Percentiles rank a stretch among this genome's conserved stretches.
phyloP scores from a whole-genome alignment of 164 flowering plant species.

The Amborella trichopoda region DNA sequence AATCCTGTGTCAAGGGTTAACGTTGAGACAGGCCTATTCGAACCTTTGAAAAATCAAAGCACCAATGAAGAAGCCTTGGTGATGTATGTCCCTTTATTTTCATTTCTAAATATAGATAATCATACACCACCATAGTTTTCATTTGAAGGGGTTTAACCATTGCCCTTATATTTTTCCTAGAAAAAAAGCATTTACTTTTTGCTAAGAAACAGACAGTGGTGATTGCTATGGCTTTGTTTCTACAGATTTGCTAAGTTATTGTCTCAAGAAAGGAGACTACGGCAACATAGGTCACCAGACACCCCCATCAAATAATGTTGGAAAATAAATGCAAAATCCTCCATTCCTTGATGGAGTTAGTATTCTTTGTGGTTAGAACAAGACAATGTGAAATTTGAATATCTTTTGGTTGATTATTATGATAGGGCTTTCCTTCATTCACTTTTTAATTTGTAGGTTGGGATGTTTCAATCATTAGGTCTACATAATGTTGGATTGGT shows the following conservation, averaged over 20 bases:
- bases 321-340: too few relatives aligned
- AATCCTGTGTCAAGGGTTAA: conserved; percentile 36
- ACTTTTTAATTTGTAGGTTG: too few relatives aligned
- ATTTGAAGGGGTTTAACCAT: neutral
- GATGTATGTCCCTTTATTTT: neutral
- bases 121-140: neutral
- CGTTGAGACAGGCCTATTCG: conserved; percentile 28
- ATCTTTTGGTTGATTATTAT: too few relatives aligned
- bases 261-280: conserved; percentile 15
- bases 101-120: neutral
- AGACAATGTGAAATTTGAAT: too few relatives aligned
- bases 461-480: too few relatives aligned
- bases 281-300: conserved; percentile 2
- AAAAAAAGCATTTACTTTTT: neutral
- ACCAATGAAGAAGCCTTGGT: conserved; percentile 42
- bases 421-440: too few relatives aligned
- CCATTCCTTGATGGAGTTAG: too few relatives aligned
- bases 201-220: neutral
- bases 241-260: conserved; percentile 31
- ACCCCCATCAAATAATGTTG: too few relatives aligned
- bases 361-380: too few relatives aligned
- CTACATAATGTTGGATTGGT: too few relatives aligned
- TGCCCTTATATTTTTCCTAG: neutral
- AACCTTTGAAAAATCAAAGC: conserved; percentile 21
- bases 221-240: neutral